phyloP scores from a whole-genome alignment of 2,329 filamentous ascomycete genomes.

The Pseudophaeomoniella oleicola region DNA sequence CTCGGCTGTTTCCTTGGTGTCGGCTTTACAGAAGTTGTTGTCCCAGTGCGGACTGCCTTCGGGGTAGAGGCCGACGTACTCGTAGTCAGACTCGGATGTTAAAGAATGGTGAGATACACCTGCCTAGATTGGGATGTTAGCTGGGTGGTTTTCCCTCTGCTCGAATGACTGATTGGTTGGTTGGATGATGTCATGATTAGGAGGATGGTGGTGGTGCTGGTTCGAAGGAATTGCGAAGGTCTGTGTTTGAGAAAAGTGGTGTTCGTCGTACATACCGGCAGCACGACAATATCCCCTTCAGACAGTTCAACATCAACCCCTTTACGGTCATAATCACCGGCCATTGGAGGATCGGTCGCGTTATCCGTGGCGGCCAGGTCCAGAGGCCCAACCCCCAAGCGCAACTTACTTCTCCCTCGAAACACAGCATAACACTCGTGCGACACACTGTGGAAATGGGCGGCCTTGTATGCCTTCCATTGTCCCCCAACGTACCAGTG shows the following conservation, averaged over 20 bases:
- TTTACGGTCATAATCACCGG: neutral
- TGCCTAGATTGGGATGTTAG: neutral
- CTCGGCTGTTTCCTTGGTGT: neutral
- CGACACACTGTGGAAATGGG: constrained; percentile 2
- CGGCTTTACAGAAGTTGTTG: constrained; percentile 3
- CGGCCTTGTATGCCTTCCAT: constrained; percentile 1
- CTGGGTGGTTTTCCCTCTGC: neutral
- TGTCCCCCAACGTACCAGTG: constrained; percentile 1
- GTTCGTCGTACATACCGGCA: neutral
- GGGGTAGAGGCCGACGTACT: constrained; percentile 2
- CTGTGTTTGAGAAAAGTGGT: too few species aligned
- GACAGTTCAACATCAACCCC: neutral
- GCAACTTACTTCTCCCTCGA: neutral
- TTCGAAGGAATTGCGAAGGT: too few species aligned
- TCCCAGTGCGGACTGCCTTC: constrained; percentile 2
- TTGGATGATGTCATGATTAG: too few species aligned
- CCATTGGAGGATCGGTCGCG: neutral
- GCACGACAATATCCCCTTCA: constrained; percentile 1
- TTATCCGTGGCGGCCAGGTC: neutral
- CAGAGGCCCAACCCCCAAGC: constrained; percentile 1
- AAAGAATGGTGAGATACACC: constrained; percentile 1
- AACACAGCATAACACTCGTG: constrained; percentile 3
- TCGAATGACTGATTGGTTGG: too few species aligned
- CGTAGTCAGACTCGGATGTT: constrained; percentile 1
- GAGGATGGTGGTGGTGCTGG: too few species aligned